Evolutionary conservation across 1,284 basidiomycete species (phyloP), one percentile per base, ranked within the genome.

Genomic region (Grifola frondosa): DNA sequence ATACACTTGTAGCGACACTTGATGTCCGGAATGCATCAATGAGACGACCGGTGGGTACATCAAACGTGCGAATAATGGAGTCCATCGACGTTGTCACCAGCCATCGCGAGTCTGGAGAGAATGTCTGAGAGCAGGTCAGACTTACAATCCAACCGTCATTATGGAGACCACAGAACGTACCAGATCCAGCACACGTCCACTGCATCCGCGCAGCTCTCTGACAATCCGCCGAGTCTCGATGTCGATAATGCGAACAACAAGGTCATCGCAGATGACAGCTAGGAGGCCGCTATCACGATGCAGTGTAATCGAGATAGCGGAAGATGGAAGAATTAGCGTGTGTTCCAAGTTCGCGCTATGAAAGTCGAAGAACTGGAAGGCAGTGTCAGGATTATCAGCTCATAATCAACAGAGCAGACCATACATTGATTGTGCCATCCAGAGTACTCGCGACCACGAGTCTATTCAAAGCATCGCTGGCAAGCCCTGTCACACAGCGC

Each of bases 21-120:
- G 88, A 71, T 3, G 92, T 92, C 40, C 81, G 78, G 75, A 99
- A 99, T 0, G 86, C 91, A 60, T 99, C 93, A 40, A 99, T 90
- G 26, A 99, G 73, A 21, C 84, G 77, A 3, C 94, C 92, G 9
- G 93, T 93, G 0, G 97, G 96, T 16, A 99, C 80, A 63, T 99
- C 97, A 62, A 93, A 99, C 1, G 97, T 99, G 33, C 97, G 84
- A 54, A 99, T 90, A 36, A 89, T 77, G 1, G 90, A 91, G 63
- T 99, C 97, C 40, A 96, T 72, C 10, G 94, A 93, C 3, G 91
- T 84, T 1, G 85, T 74, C 28, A 98, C 78, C 29, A 99, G 71
- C 96, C 96, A 98, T 48, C 95, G 76, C 3, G 91, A 95, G 63
- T 98, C 94, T 3, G 91, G 82, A 6, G 95, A 97, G 66, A 97